A percentile compares a stretch with the other conserved stretches of the same genome.
Evolutionary conservation across 2,329 filamentous ascomycete genomes (phyloP).

Genomic region (Nigrospora sphaerica): DNA sequence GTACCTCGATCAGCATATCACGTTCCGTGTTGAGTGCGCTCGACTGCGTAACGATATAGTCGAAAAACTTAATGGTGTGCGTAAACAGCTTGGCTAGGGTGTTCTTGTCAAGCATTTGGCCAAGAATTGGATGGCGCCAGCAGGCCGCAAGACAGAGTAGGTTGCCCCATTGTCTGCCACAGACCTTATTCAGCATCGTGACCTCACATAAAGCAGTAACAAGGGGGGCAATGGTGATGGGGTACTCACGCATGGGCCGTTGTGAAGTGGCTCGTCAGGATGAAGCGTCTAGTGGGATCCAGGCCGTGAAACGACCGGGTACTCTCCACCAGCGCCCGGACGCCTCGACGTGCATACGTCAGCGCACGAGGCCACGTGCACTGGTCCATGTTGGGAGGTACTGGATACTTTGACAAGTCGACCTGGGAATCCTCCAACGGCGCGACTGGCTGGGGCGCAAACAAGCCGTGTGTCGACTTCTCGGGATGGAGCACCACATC

Average conservation of each 20-base stretch:
- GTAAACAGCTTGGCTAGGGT: no score
- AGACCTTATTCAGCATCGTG: no score
- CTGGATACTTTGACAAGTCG: not conserved
- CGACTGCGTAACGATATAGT: no score
- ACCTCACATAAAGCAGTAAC: no score
- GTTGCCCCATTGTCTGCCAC: no score
- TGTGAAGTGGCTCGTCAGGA: slow-evolving; percentile 94
- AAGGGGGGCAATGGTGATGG: no score
- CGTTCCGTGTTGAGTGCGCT: no score
- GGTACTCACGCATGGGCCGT: slow-evolving; percentile 86
- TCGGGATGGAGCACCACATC: slow-evolving; percentile 43
- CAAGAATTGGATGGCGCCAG: no score
- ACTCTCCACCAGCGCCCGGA: slow-evolving; percentile 73
- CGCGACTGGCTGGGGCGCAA: slow-evolving; percentile 2
- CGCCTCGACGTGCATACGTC: slow-evolving; percentile 52
- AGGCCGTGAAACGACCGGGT: slow-evolving; percentile 72
- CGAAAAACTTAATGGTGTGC: no score
- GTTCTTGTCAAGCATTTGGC: no score
- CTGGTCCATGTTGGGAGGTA: slow-evolving; percentile 30
- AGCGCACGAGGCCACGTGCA: slow-evolving; percentile 30
- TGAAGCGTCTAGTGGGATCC: slow-evolving; percentile 54
- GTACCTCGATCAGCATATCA: no score
- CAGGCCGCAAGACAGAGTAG: no score
- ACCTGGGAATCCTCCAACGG: slow-evolving; percentile 6
- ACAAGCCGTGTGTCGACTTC: slow-evolving; percentile 12